These are phyloP conservation scores for Dothiorella sarmentorum DNA, from an alignment of 2,329 filamentous ascomycete genomes.

Conservation along the genomic window DNA sequence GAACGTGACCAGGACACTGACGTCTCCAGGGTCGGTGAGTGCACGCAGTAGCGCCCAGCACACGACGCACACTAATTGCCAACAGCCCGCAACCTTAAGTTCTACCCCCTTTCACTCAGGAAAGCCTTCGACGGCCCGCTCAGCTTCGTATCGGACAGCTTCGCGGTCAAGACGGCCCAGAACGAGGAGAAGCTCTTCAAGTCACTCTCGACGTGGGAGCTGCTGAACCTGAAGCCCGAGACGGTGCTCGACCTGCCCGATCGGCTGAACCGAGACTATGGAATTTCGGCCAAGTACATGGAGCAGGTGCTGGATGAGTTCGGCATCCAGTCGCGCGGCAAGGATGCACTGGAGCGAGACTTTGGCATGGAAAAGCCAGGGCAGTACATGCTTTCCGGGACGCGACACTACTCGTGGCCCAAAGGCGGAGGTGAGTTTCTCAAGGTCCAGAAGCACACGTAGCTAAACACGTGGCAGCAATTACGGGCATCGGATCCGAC, in stretches of 20 bases:
- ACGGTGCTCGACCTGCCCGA: constrained; percentile 42
- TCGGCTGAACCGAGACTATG: constrained; percentile 37
- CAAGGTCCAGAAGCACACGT: not conserved
- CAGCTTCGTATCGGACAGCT: constrained; percentile 29
- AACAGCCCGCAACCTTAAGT: constrained; percentile 47
- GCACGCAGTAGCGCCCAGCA: too few species aligned
- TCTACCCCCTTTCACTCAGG: constrained; percentile 43
- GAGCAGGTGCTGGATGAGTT: constrained; percentile 31
- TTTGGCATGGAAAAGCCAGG: constrained; percentile 32
- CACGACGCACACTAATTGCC: not conserved
- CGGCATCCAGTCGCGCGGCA: constrained; percentile 42
- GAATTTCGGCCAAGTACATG: constrained; percentile 40
- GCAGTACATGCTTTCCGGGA: constrained; percentile 41
- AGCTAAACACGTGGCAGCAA: constrained; percentile 38
- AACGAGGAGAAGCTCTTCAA: constrained; percentile 36
- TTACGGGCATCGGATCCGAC: constrained; percentile 45
- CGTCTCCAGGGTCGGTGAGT: constrained; percentile 10
- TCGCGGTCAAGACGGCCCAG: constrained; percentile 31
- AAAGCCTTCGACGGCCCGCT: constrained; percentile 31
- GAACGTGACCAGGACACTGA: not conserved
- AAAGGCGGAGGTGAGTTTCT: constrained; percentile 43
- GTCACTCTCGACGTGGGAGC: constrained; percentile 41
- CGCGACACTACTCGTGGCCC: constrained; percentile 50
- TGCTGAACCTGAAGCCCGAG: constrained; percentile 44
- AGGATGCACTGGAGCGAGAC: constrained; percentile 36